A percentile compares a stretch with the other conserved stretches of the same genome.
These are phyloP conservation scores for Pythium grandisporangium DNA, from an alignment of 352 stramenopile species.

Conservation along the genomic window DNA sequence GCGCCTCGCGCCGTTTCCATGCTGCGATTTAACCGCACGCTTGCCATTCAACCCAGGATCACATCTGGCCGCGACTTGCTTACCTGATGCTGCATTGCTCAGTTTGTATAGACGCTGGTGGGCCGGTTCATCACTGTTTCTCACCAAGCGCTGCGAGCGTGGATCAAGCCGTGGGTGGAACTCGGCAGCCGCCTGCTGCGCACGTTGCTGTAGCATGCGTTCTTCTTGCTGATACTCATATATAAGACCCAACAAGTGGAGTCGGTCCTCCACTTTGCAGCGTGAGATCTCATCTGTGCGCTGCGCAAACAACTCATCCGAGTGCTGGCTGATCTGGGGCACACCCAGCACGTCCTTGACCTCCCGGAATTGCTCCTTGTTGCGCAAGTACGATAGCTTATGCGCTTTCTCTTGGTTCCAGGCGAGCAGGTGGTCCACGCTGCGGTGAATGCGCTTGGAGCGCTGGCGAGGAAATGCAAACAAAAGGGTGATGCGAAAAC, in stretches of 20 bases:
- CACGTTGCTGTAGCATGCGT: slow-evolving; percentile 13
- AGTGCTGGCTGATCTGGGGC: slow-evolving; percentile 24
- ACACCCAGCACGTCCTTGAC: slow-evolving; percentile 17
- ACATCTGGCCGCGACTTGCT: no score
- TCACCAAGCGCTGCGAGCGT: slow-evolving; percentile 35
- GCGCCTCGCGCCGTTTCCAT: neutral
- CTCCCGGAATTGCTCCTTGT: slow-evolving; percentile 19
- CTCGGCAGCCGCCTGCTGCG: slow-evolving; percentile 1
- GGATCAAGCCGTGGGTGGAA: slow-evolving; percentile 31
- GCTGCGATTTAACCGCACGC: neutral
- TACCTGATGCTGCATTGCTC: no score
- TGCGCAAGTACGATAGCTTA: slow-evolving; percentile 35
- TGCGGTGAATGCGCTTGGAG: slow-evolving; percentile 46
- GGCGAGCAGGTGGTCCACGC: slow-evolving; percentile 47
- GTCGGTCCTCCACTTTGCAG: slow-evolving; percentile 58
- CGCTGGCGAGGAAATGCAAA: slow-evolving; percentile 16
- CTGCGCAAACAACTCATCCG: slow-evolving; percentile 18
- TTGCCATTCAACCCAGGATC: no score
- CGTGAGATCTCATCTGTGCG: slow-evolving; percentile 38
- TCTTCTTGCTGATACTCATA: slow-evolving; percentile 66
- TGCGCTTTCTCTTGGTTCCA: slow-evolving; percentile 53
- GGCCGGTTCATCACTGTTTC: slow-evolving; percentile 2
- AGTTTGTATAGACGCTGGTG: slow-evolving; percentile 1
- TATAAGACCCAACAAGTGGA: slow-evolving; percentile 59
- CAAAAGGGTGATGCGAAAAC: neutral